These are phyloP conservation scores for Wickerhamiella siamensis DNA, from an alignment of 805 yeast genomes.

Conservation along the genomic window DNA sequence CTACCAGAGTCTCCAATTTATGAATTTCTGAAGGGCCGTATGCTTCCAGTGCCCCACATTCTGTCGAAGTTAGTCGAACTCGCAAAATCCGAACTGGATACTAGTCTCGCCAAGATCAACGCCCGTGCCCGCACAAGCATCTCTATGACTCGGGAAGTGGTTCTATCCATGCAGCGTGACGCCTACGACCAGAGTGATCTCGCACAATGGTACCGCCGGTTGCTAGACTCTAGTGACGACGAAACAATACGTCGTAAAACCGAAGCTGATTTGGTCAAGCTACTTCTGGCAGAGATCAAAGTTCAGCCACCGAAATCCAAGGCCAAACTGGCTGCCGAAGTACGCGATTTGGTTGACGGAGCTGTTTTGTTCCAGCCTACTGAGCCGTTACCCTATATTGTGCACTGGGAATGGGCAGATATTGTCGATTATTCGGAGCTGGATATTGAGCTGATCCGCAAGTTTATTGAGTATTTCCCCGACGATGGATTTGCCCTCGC, in stretches of 20 bases:
- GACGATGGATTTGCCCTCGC: constrained; percentile 4
- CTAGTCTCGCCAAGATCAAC: constrained; percentile 14
- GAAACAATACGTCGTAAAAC: constrained; percentile 41
- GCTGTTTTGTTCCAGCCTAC: constrained; percentile 57
- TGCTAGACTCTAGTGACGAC: constrained; percentile 46
- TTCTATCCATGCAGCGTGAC: constrained; percentile 27
- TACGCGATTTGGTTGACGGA: constrained; percentile 49
- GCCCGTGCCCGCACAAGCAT: constrained; percentile 18
- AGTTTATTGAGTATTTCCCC: constrained; percentile 10
- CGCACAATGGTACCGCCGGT: constrained; percentile 37
- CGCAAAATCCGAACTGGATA: constrained; percentile 18
- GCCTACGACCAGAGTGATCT: constrained; percentile 38
- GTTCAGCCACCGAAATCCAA: constrained; percentile 37
- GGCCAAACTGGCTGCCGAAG: constrained; percentile 26
- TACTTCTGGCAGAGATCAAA: constrained; percentile 39
- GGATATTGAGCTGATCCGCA: constrained; percentile 21
- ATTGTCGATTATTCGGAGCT: constrained; percentile 34
- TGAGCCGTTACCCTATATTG: constrained; percentile 30
- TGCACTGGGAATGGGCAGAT: constrained; percentile 40
- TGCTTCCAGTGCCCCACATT: constrained; percentile 19
- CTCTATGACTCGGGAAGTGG: constrained; percentile 8
- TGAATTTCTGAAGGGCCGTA: constrained; percentile 18
- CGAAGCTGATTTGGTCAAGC: constrained; percentile 48
- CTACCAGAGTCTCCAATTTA: constrained; percentile 22
- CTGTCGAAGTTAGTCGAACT: constrained; percentile 17